A percentile compares a stretch with the other conserved stretches of the same genome.
phyloP scores from a whole-genome alignment of 805 yeast species.

The Pichia nanzhaoensis region DNA sequence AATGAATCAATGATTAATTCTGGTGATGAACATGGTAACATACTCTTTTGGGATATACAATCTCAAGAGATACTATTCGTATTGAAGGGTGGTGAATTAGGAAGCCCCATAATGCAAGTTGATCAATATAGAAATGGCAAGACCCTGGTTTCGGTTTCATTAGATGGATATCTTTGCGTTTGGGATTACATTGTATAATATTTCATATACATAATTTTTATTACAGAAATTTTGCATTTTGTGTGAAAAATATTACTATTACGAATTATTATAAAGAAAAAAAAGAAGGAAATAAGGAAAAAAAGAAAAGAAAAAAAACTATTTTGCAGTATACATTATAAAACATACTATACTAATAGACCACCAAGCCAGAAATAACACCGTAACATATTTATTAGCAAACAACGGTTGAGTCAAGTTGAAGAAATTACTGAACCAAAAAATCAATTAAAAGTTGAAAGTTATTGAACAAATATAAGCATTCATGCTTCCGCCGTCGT shows the following conservation, averaged over 20 bases:
- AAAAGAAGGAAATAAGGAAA: no score
- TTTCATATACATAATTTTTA: no score
- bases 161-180: constrained; percentile 26
- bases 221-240: not conserved
- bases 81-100: constrained; percentile 16
- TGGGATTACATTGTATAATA: constrained; percentile 17
- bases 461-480: not conserved
- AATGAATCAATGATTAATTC: constrained; percentile 42
- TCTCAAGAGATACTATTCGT: constrained; percentile 39
- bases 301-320: no score
- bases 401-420: not conserved
- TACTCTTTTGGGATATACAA: constrained; percentile 65
- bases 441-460: no score
- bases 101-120: constrained; percentile 34
- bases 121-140: constrained; percentile 34
- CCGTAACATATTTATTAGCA: not conserved
- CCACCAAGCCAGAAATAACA: no score
- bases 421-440: no score
- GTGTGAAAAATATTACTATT: not conserved
- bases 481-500: no score
- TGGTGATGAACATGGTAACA: constrained; percentile 51
- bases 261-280: no score
- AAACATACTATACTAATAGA: no score
- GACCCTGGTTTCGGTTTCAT: constrained; percentile 28
- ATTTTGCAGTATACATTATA: no score